Conservation (phyloP, 495 filamentous ascomycete genomes). For the Copromyces sp. region DNA sequence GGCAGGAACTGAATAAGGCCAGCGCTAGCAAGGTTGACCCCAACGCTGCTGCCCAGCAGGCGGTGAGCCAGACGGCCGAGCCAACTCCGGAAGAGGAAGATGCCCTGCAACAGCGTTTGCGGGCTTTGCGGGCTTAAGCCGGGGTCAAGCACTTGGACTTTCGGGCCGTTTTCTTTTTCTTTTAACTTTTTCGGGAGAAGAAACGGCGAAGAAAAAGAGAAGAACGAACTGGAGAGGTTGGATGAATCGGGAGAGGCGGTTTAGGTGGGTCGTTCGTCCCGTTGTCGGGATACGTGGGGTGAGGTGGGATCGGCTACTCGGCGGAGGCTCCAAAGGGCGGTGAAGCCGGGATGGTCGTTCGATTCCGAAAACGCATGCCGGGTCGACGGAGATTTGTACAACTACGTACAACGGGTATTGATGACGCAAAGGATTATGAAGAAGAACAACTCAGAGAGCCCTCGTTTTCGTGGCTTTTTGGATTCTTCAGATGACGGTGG, state of each 20-base stretch:
- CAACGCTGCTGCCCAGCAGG: background rate
- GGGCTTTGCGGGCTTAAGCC: slow-evolving; percentile 39
- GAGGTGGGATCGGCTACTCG: background rate
- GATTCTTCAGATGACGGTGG: background rate
- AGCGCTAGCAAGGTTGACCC: slow-evolving; percentile 44
- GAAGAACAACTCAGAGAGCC: background rate
- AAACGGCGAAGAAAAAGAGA: background rate
- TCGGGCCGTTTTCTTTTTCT: background rate
- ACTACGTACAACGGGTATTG: background rate
- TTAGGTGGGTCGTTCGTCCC: background rate
- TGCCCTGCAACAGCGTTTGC: slow-evolving; percentile 47
- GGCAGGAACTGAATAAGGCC: slow-evolving; percentile 55
- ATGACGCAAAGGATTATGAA: background rate
- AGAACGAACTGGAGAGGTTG: background rate
- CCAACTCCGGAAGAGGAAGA: slow-evolving; percentile 54
- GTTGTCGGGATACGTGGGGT: background rate
- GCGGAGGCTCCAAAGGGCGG: background rate
- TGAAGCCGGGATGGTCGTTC: background rate
- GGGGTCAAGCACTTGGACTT: background rate
- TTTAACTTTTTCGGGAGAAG: background rate
- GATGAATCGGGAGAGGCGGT: background rate
- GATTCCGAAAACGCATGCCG: background rate
- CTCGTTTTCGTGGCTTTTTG: background rate
- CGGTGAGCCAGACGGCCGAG: slow-evolving; percentile 28
- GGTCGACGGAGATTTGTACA: background rate